Evolutionary conservation across 2,329 filamentous ascomycete genomes (phyloP).

Genomic region (Botryotinia calthae): DNA sequence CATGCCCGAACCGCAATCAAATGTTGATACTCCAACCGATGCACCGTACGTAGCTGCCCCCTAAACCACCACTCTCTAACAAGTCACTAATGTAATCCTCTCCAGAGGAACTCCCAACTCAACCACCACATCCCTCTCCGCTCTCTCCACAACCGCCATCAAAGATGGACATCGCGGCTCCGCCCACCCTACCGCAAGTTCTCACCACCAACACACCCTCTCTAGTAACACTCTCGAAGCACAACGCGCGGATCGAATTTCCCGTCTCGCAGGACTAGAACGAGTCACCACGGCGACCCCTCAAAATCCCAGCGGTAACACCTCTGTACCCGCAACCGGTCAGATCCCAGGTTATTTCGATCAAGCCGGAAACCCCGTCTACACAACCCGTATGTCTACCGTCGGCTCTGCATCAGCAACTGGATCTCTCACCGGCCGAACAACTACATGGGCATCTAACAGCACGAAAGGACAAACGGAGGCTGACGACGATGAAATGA

Average conservation of each 20-base stretch:
- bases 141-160: slow-evolving; percentile 89
- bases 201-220: slow-evolving; percentile 56
- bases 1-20: slow-evolving; percentile 76
- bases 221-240: slow-evolving; percentile 78
- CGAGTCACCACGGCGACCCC: slow-evolving; percentile 73
- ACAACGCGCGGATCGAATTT: slow-evolving; percentile 92
- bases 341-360: slow-evolving; percentile 75
- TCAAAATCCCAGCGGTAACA: slow-evolving; percentile 38
- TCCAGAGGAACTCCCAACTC: slow-evolving; percentile 86
- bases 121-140: slow-evolving; percentile 85
- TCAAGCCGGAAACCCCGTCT: slow-evolving; percentile 63
- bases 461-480: slow-evolving; percentile 53
- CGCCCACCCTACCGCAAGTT: slow-evolving; percentile 57
- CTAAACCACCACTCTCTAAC: slow-evolving; percentile 24
- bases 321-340: slow-evolving; percentile 27
- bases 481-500: slow-evolving; percentile 49
- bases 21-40: slow-evolving; percentile 83
- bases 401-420: slow-evolving; percentile 90
- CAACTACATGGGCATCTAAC: slow-evolving; percentile 62
- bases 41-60: slow-evolving; percentile 65
- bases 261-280: slow-evolving; percentile 87
- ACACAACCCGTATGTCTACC: slow-evolving; percentile 75
- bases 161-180: slow-evolving; percentile 93
- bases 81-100: slow-evolving; percentile 25
- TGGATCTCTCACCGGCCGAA: slow-evolving; percentile 66